Conservation (phyloP, 2,329 filamentous ascomycete genomes). For the Monascus ruber region DNA sequence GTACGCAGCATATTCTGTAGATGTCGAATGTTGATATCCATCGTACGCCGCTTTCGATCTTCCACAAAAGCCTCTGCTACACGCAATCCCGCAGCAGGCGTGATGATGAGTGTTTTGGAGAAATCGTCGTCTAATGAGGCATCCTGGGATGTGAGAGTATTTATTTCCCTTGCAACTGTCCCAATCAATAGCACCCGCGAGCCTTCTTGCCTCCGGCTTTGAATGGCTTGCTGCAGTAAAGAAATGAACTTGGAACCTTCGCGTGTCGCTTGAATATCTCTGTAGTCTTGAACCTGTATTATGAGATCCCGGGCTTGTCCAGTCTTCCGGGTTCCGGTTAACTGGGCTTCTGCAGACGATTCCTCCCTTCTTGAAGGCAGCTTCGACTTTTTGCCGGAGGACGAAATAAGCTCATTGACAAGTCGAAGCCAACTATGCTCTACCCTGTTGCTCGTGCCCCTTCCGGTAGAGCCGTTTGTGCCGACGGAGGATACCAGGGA, state of each 20-base stretch:
- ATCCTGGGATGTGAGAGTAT: slow-evolving; percentile 30
- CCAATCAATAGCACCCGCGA: slow-evolving; percentile 67
- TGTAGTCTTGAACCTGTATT: slow-evolving; percentile 69
- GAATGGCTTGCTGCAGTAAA: slow-evolving; percentile 59
- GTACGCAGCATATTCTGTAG: slow-evolving; percentile 49
- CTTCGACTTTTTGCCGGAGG: slow-evolving; percentile 7
- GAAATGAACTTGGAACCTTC: slow-evolving; percentile 60
- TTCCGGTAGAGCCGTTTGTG: slow-evolving; percentile 11
- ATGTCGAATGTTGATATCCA: slow-evolving; percentile 53
- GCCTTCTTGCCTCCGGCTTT: slow-evolving; percentile 59
- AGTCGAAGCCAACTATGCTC: slow-evolving; percentile 25
- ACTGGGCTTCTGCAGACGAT: slow-evolving; percentile 5
- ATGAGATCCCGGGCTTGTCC: slow-evolving; percentile 43
- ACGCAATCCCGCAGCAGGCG: slow-evolving; percentile 34
- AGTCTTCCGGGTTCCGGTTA: slow-evolving; percentile 5
- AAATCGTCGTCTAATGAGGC: slow-evolving; percentile 36
- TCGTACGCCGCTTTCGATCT: slow-evolving; percentile 38
- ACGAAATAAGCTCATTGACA: slow-evolving; percentile 23
- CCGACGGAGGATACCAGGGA: slow-evolving; percentile 22
- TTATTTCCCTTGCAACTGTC: slow-evolving; percentile 49
- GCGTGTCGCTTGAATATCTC: slow-evolving; percentile 59
- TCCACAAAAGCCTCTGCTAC: slow-evolving; percentile 33
- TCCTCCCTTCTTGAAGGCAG: slow-evolving; percentile 3
- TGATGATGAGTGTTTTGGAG: slow-evolving; percentile 44
- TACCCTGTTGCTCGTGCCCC: slow-evolving; percentile 8